Evolutionary conservation across 129 eudicot species (phyloP), one percentile per base, ranked within the genome.

Genomic region (Escallonia herrerae): DNA sequence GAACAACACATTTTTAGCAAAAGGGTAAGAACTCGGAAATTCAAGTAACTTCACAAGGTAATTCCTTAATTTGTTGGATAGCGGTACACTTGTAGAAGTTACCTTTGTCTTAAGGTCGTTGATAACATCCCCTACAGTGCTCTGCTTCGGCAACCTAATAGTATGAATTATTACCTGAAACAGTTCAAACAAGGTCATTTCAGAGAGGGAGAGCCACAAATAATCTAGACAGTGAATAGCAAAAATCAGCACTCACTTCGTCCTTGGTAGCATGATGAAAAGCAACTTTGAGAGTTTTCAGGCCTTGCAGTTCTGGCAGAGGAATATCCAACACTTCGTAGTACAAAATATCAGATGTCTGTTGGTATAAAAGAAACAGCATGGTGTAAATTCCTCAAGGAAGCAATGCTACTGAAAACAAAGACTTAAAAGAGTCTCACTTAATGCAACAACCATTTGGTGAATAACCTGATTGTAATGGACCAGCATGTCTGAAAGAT

Each of bases 281-380:
- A 49, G 94, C 90, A 73, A 89, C 90, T 78, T 89, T 89, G 7
- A 89, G 80, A 54, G 94, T 78, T 73, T 85, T 89, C 53, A 89
- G 79, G 56, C 95, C 83, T 83, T 89, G 90, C 56, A 89, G 73
- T 72, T 89, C 94, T 37, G 96, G 96, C 52, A 89, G 76, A 62
- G 96, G 96, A 51, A 89, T 89, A 71, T 89, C 96, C 75, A 89
- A 65, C 57, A 85, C 94, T 77, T 89, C 96, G 74, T 89, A 89
- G 70, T 89, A 89, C 72, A 89, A 63, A 70, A 89, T 89, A 74
- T 89, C 96, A 4, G 96, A 85, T 52, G 74, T 76, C 96, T 89
- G 74, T 38, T 65, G 57, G 70, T 4, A 67, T 37, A 61, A 72
- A 49, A 41, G 11, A 52, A 70, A 22, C 51, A 60, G 44, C 44